These are phyloP conservation scores for Leccinum cinnamomeum DNA, from an alignment of 1,284 basidiomycete genomes.

Conservation along the genomic window DNA sequence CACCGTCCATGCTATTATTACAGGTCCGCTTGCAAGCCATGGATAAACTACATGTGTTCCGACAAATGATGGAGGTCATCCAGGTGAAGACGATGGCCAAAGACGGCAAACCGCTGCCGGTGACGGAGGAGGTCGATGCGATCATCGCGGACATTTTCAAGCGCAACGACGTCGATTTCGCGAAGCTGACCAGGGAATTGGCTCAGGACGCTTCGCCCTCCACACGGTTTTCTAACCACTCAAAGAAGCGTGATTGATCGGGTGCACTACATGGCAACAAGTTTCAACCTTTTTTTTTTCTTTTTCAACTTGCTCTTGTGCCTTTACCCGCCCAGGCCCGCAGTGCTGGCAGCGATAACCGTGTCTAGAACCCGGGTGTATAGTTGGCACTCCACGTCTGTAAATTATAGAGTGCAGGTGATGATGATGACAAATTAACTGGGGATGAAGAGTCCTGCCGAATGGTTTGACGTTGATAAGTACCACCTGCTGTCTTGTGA, in stretches of 20 bases:
- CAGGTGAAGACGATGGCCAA: conserved; percentile 33
- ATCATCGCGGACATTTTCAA: conserved; percentile 36
- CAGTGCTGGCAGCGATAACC: not conserved
- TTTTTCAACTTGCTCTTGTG: not conserved
- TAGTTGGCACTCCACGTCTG: not conserved
- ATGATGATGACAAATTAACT: not conserved
- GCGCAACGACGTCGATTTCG: conserved; percentile 34
- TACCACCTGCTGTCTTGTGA: conserved; percentile 11
- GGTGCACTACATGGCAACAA: conserved; percentile 2
- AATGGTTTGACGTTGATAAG: not conserved
- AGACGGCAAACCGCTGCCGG: conserved; percentile 23
- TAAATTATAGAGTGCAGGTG: not conserved
- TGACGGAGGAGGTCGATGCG: conserved; percentile 33
- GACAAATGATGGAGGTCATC: conserved; percentile 36
- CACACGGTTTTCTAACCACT: conserved; percentile 24
- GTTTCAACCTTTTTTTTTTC: not conserved
- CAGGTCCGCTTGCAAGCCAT: conserved; percentile 31
- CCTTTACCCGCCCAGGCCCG: not conserved
- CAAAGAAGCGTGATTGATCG: conserved; percentile 33
- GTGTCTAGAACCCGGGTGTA: conserved; percentile 5
- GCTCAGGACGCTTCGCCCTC: conserved; percentile 18
- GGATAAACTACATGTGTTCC: conserved; percentile 33
- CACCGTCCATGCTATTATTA: not conserved
- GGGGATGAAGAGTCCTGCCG: not conserved
- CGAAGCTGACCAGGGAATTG: conserved; percentile 28